Evolutionary conservation across 2,329 filamentous ascomycete species (phyloP).

Genomic region (Biscogniauxia sp.): DNA sequence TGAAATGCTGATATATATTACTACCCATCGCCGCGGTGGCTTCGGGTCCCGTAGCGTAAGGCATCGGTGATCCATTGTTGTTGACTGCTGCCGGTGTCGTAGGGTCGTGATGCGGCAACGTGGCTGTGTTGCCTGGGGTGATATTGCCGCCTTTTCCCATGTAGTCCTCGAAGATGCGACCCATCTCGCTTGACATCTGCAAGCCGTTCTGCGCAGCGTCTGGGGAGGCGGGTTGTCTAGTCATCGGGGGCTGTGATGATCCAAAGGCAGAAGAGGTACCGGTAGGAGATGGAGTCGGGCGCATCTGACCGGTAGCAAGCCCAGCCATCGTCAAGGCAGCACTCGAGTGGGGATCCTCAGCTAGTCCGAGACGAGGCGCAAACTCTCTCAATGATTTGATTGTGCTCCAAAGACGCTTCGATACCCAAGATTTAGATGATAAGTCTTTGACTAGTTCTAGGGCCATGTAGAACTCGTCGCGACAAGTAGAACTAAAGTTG

Average conservation of each 20-base stretch:
- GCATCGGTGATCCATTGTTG: neutral
- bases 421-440: conserved; percentile 68
- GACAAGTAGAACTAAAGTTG: conserved; percentile 64
- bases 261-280: conserved; percentile 18
- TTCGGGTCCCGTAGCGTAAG: neutral
- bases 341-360: conserved; percentile 49
- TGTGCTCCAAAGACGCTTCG: conserved; percentile 70
- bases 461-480: conserved; percentile 77
- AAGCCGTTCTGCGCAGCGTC: conserved; percentile 40
- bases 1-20: conserved; percentile 1
- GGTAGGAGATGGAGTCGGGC: conserved; percentile 13
- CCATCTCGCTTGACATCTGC: conserved; percentile 54
- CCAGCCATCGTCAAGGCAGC: conserved; percentile 57
- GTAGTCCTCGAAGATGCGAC: conserved; percentile 44
- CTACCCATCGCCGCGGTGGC: neutral
- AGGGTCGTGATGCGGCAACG: neutral
- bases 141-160: conserved; percentile 23
- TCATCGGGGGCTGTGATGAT: conserved; percentile 14
- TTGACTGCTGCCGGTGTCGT: neutral
- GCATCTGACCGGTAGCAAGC: conserved; percentile 42
- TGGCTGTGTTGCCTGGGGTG: neutral
- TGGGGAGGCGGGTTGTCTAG: conserved; percentile 15
- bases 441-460: conserved; percentile 72
- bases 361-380: conserved; percentile 65
- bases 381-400: conserved; percentile 70